These are phyloP conservation scores for Sutorius australiensis DNA, from an alignment of 768 basidiomycete genomes.

Conservation along the genomic window DNA sequence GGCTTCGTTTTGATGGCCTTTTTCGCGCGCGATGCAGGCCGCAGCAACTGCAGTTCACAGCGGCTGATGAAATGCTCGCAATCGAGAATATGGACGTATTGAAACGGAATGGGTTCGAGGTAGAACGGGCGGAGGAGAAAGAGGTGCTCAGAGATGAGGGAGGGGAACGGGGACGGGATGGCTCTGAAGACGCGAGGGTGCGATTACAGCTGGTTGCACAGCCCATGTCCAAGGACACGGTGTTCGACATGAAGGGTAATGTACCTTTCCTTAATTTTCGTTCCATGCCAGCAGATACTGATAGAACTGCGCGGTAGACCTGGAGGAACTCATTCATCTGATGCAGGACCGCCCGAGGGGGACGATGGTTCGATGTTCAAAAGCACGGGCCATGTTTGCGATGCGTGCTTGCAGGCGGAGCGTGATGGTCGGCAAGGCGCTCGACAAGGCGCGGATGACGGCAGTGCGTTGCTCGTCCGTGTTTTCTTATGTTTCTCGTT, in stretches of 20 bases:
- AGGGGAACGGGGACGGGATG: neutral
- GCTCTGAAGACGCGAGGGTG: neutral
- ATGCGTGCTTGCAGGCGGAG: slow-evolving; percentile 94
- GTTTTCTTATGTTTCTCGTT: neutral
- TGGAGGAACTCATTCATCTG: slow-evolving; percentile 88
- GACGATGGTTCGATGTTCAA: slow-evolving; percentile 87
- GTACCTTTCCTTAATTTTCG: slow-evolving; percentile 1
- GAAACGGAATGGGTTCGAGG: slow-evolving; percentile 84
- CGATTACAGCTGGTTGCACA: slow-evolving; percentile 72
- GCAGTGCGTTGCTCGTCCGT: slow-evolving; percentile 39
- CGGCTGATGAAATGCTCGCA: slow-evolving; percentile 85
- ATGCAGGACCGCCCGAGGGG: slow-evolving; percentile 74
- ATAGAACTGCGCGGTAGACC: slow-evolving; percentile 46
- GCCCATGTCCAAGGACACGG: slow-evolving; percentile 87
- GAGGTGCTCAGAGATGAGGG: neutral
- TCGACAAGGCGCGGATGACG: slow-evolving; percentile 77
- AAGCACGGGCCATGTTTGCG: slow-evolving; percentile 94
- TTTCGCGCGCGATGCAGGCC: slow-evolving; percentile 46
- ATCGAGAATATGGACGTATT: slow-evolving; percentile 84
- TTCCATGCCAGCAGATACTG: neutral
- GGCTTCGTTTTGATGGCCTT: neutral
- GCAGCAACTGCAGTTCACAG: slow-evolving; percentile 73
- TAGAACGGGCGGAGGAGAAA: slow-evolving; percentile 51
- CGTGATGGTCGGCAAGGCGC: slow-evolving; percentile 89
- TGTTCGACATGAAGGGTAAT: slow-evolving; percentile 83